These are phyloP conservation scores for Cladosporium sphaerospermum DNA, from an alignment of 2,329 filamentous ascomycete species.

Conservation along the genomic window DNA sequence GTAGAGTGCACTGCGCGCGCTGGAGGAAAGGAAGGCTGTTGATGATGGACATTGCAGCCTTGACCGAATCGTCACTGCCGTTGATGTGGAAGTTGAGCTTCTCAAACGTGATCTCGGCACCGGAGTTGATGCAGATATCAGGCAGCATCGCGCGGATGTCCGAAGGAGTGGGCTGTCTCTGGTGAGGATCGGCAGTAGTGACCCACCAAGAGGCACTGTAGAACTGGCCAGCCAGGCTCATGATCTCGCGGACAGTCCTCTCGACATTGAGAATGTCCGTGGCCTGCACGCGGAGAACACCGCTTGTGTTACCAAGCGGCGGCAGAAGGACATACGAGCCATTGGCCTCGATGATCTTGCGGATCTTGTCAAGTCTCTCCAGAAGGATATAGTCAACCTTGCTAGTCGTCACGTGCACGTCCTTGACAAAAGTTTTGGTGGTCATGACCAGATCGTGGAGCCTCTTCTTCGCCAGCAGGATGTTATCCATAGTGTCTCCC, in stretches of 20 bases:
- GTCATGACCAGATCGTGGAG: conserved; percentile 77
- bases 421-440: conserved; percentile 75
- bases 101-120: conserved; percentile 90
- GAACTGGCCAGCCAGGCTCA: conserved; percentile 93
- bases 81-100: conserved; percentile 91
- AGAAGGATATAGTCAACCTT: conserved; percentile 95
- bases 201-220: conserved; percentile 97
- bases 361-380: conserved; percentile 87
- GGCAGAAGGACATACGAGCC: conserved; percentile 93
- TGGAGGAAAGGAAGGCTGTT: conserved; percentile 85
- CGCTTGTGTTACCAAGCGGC: conserved; percentile 75
- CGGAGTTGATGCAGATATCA: conserved; percentile 93
- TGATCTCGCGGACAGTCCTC: conserved; percentile 88
- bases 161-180: conserved; percentile 54
- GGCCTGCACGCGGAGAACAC: conserved; percentile 82
- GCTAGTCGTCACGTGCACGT: conserved; percentile 78
- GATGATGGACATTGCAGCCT: conserved; percentile 89
- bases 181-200: conserved; percentile 63
- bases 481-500: conserved; percentile 76
- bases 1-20: conserved; percentile 82
- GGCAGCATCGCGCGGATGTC: conserved; percentile 87
- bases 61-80: conserved; percentile 92
- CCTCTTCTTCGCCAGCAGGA: conserved; percentile 83
- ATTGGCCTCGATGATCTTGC: conserved; percentile 95
- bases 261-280: conserved; percentile 91